Percentiles rank a stretch among this genome's conserved stretches.
These are phyloP conservation scores for Podaxis sp. DNA, from an alignment of 768 basidiomycete species.

Conservation along the genomic window DNA sequence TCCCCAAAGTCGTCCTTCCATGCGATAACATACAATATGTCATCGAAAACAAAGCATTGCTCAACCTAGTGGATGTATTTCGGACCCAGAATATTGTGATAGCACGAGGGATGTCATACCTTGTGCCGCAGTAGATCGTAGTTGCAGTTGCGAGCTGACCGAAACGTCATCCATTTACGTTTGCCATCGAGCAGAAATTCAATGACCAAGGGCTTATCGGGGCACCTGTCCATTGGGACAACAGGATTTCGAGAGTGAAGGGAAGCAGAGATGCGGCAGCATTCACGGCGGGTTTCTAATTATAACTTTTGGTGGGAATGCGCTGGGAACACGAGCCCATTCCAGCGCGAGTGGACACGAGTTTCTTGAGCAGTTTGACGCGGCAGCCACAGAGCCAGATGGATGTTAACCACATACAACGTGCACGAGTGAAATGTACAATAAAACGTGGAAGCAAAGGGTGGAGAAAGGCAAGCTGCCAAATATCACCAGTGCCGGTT, in stretches of 20 bases:
- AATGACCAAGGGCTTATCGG: conserved; percentile 77
- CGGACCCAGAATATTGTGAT: conserved; percentile 7
- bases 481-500: too few species aligned
- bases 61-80: conserved; percentile 57
- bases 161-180: conserved; percentile 79
- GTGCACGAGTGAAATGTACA: too few species aligned
- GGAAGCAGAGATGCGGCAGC: background rate
- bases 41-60: conserved; percentile 75
- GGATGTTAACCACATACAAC: too few species aligned
- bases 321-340: too few species aligned
- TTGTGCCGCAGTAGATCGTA: conserved; percentile 71
- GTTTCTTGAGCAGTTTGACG: too few species aligned
- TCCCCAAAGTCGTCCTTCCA: conserved; percentile 92
- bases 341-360: too few species aligned
- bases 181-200: conserved; percentile 79
- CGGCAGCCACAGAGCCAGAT: too few species aligned
- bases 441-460: too few species aligned
- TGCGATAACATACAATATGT: conserved; percentile 66
- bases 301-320: too few species aligned
- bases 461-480: too few species aligned
- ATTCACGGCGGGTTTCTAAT: background rate
- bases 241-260: background rate
- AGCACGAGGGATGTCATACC: conserved; percentile 41
- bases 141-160: conserved; percentile 74
- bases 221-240: conserved; percentile 39